These are phyloP conservation scores for Verticillium alfalfae DNA, from an alignment of 2,329 filamentous ascomycete genomes.

Conservation along the genomic window DNA sequence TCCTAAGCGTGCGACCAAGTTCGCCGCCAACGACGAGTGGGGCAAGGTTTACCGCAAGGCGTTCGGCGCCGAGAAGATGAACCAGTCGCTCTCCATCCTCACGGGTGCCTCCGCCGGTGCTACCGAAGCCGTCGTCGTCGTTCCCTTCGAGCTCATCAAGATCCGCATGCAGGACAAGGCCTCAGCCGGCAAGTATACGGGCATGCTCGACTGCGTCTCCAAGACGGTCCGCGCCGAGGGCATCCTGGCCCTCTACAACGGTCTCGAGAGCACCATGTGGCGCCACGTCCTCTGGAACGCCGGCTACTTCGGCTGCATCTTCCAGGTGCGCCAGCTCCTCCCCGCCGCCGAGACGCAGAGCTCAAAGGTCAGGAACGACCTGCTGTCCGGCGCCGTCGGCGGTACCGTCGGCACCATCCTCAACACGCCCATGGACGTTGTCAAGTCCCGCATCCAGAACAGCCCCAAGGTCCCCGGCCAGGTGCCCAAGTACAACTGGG, in stretches of 20 bases:
- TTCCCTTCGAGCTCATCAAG: conserved; percentile 98
- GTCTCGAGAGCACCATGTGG: conserved; percentile 95
- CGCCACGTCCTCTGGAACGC: conserved; percentile 86
- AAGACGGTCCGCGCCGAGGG: conserved; percentile 86
- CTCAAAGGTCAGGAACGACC: conserved; percentile 77
- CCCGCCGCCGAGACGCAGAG: conserved; percentile 77
- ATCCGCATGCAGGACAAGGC: conserved; percentile 96
- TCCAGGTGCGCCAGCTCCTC: conserved; percentile 84
- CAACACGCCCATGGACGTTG: conserved; percentile 95
- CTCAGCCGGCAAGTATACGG: conserved; percentile 80
- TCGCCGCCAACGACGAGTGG: conserved; percentile 98
- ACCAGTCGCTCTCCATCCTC: conserved; percentile 82
- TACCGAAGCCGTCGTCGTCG: conserved; percentile 93
- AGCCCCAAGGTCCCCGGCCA: conserved; percentile 75
- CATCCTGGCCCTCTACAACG: conserved; percentile 86
- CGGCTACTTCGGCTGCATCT: conserved; percentile 97
- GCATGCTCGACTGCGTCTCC: conserved; percentile 71
- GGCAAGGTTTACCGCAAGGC: conserved; percentile 85
- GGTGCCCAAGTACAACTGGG: conserved; percentile 97
- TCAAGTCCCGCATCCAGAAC: conserved; percentile 98
- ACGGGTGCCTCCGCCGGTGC: conserved; percentile 93
- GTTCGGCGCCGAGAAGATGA: conserved; percentile 85
- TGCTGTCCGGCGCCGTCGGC: conserved; percentile 80
- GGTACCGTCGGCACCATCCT: conserved; percentile 84
- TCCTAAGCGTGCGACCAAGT: conserved; percentile 90